Conservation (phyloP, 345 rosid species). For the Eucalyptus viminalis region DNA sequence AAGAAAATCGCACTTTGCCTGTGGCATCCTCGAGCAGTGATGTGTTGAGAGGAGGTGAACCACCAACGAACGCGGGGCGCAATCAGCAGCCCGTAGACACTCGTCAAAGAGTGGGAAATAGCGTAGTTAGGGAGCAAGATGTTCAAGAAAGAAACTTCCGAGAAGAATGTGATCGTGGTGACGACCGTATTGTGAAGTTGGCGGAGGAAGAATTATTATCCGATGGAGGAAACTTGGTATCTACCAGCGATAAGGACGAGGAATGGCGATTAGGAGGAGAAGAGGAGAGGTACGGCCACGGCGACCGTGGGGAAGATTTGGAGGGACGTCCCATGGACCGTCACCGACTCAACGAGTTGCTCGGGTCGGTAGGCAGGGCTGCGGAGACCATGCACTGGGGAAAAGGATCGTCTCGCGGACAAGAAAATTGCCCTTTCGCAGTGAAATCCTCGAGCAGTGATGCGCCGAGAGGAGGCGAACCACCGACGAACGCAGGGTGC, state of each 20-base stretch:
- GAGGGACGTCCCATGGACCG: no score
- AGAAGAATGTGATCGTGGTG: background rate
- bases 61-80: background rate
- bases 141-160: background rate
- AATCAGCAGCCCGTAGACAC: background rate
- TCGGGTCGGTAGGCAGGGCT: no score
- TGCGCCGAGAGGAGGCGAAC: background rate
- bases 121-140: background rate
- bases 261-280: background rate
- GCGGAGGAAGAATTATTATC: no score
- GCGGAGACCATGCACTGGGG: no score
- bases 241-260: background rate
- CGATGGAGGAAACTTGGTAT: background rate
- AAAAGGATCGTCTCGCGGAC: no score
- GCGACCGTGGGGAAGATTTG: background rate
- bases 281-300: background rate
- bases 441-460: background rate
- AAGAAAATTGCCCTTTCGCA: no score
- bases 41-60: background rate
- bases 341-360: no score
- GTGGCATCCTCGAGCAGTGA: background rate
- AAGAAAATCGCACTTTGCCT: background rate
- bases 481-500: background rate
- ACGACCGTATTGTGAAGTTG: no score
- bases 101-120: background rate